Conservation (phyloP, 192 early-diverging fungal genomes). For the Lobosporangium transversale region DNA sequence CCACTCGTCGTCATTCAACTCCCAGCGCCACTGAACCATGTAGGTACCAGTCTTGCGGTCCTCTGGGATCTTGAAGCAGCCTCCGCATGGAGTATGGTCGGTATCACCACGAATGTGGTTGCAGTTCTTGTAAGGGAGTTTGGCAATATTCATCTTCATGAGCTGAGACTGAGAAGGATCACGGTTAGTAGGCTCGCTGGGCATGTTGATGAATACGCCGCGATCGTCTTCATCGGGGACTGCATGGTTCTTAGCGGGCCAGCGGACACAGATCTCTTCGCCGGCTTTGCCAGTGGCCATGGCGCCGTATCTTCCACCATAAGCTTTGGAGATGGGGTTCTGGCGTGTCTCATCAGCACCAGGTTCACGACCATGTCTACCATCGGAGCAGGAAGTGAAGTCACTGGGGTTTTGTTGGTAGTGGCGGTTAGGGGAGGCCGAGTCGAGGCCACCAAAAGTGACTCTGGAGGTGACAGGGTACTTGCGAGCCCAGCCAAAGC, state of each 20-base stretch:
- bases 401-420: slow-evolving; percentile 30
- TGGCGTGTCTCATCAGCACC: slow-evolving; percentile 28
- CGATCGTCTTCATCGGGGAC: slow-evolving; percentile 14
- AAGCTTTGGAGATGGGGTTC: slow-evolving; percentile 33
- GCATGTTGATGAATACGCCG: slow-evolving; percentile 44
- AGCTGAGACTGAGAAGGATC: slow-evolving; percentile 30
- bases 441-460: slow-evolving; percentile 22
- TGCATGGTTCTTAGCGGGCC: slow-evolving; percentile 53
- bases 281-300: slow-evolving; percentile 29
- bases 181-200: slow-evolving; percentile 9
- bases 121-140: slow-evolving; percentile 51
- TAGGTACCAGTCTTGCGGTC: slow-evolving; percentile 24
- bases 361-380: slow-evolving; percentile 11
- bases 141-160: slow-evolving; percentile 20
- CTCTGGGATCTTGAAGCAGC: slow-evolving; percentile 27
- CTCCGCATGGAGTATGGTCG: slow-evolving; percentile 44
- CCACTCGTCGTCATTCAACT: slow-evolving; percentile 40
- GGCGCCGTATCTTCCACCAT: slow-evolving; percentile 25
- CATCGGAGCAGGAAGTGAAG: slow-evolving; percentile 31
- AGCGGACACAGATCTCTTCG: slow-evolving; percentile 38
- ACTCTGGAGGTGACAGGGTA: slow-evolving; percentile 20
- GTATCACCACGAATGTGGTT: slow-evolving; percentile 17
- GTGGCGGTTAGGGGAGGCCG: slow-evolving; percentile 18
- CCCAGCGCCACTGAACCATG: slow-evolving; percentile 51
- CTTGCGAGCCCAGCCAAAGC: slow-evolving; percentile 39